Conservation (phyloP, 2,329 filamentous ascomycete species). For the Sarocladiaceae sp. region DNA sequence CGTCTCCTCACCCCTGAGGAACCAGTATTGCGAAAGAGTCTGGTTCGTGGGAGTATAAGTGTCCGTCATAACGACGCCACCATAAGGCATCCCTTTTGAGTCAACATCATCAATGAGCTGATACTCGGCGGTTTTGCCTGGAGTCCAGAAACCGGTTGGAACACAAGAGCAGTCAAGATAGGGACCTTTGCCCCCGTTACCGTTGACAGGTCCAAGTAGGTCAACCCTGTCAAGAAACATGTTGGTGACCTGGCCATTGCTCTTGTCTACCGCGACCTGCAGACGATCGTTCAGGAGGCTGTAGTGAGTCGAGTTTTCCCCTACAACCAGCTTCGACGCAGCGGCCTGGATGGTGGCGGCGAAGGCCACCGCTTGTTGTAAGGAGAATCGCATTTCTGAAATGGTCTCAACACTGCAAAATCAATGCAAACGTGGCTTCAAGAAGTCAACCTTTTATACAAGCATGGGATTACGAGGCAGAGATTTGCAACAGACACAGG, state of each 20-base stretch:
- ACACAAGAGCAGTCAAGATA: slow-evolving; percentile 63
- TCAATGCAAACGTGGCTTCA: too few species aligned
- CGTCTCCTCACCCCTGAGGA: slow-evolving; percentile 57
- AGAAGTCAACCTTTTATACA: too few species aligned
- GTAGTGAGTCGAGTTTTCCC: slow-evolving; percentile 26
- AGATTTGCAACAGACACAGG: too few species aligned
- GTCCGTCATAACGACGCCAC: slow-evolving; percentile 56
- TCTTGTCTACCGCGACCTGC: slow-evolving; percentile 31
- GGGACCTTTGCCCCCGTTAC: slow-evolving; percentile 43
- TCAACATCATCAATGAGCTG: slow-evolving; percentile 42
- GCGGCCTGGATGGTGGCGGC: slow-evolving; percentile 13
- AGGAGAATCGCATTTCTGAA: not conserved
- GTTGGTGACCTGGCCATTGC: slow-evolving; percentile 29
- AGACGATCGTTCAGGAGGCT: slow-evolving; percentile 34
- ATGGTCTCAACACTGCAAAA: too few species aligned
- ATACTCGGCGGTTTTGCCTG: slow-evolving; percentile 44
- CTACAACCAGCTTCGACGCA: slow-evolving; percentile 26
- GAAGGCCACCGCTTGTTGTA: not conserved
- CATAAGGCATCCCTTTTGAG: slow-evolving; percentile 47
- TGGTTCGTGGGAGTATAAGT: slow-evolving; percentile 55
- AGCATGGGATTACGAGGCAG: too few species aligned
- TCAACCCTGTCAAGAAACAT: slow-evolving; percentile 37
- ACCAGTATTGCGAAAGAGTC: slow-evolving; percentile 61
- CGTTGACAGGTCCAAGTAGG: slow-evolving; percentile 40
- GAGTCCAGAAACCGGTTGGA: slow-evolving; percentile 55